These are phyloP conservation scores for Russula virescens DNA, from an alignment of 768 basidiomycete species.

Conservation along the genomic window DNA sequence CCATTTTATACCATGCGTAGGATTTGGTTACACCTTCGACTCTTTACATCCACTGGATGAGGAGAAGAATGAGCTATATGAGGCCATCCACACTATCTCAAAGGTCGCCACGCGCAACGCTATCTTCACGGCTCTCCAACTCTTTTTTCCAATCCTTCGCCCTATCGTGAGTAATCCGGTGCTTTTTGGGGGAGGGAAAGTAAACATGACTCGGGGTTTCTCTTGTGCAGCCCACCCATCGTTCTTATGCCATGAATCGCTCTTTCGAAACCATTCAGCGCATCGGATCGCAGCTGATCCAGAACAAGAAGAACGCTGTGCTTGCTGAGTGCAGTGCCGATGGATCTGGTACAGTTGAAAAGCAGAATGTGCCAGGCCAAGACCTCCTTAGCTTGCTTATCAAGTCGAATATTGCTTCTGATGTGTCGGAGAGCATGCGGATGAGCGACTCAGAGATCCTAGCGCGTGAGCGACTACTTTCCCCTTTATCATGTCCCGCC, in stretches of 20 bases:
- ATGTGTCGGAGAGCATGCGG: conserved; percentile 26
- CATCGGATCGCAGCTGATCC: conserved; percentile 46
- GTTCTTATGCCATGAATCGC: conserved; percentile 20
- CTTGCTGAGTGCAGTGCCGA: conserved; percentile 4
- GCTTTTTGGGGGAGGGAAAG: neutral
- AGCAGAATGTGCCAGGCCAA: conserved; percentile 23
- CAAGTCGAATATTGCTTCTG: conserved; percentile 31
- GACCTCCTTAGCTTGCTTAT: conserved; percentile 31
- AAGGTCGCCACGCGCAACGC: conserved; percentile 14
- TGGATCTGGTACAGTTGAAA: conserved; percentile 7
- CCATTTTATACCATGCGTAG: conserved; percentile 24
- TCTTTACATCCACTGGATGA: conserved; percentile 28
- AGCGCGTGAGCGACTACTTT: conserved; percentile 23
- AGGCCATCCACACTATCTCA: conserved; percentile 34
- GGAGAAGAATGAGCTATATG: conserved; percentile 30
- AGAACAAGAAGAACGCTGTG: conserved; percentile 43
- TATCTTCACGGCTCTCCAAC: conserved; percentile 34
- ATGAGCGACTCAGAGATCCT: conserved; percentile 32
- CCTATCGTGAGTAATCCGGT: conserved; percentile 33
- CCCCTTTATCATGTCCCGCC: neutral
- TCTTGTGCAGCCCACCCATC: conserved; percentile 26
- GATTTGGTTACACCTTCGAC: conserved; percentile 37
- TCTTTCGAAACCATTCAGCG: conserved; percentile 41
- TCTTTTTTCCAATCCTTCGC: conserved; percentile 35
- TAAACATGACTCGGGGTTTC: neutral